A percentile compares a stretch with the other conserved stretches of the same genome.
Conservation (phyloP, 805 yeast genomes). For the Saturnispora saitoi region DNA sequence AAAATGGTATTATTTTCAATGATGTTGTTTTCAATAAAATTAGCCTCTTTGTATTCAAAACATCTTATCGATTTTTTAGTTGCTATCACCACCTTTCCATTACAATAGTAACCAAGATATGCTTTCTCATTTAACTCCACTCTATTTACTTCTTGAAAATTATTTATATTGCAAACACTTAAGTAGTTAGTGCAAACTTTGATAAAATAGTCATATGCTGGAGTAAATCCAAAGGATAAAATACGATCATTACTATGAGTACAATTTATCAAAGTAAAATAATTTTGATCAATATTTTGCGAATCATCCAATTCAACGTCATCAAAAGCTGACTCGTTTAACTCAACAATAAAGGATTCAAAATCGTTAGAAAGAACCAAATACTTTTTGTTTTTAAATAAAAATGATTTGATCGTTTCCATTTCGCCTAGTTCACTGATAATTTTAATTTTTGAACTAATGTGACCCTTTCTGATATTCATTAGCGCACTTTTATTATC, state of each 20-base stretch:
- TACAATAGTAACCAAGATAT: neutral
- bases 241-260: neutral
- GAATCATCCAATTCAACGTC: neutral
- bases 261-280: neutral
- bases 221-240: neutral
- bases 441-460: conserved; percentile 16
- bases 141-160: neutral
- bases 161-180: neutral
- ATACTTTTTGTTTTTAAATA: neutral
- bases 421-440: neutral
- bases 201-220: neutral
- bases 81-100: neutral
- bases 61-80: neutral
- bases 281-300: neutral
- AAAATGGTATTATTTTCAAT: no score
- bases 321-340: neutral
- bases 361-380: neutral
- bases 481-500: conserved; percentile 21
- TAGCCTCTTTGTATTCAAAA: neutral
- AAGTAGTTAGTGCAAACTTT: neutral
- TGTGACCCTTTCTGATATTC: conserved; percentile 20
- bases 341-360: neutral
- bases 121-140: neutral
- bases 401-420: neutral
- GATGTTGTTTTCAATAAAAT: neutral